phyloP scores from a whole-genome alignment of 805 yeast species.

The Cyberlindnera americana region DNA sequence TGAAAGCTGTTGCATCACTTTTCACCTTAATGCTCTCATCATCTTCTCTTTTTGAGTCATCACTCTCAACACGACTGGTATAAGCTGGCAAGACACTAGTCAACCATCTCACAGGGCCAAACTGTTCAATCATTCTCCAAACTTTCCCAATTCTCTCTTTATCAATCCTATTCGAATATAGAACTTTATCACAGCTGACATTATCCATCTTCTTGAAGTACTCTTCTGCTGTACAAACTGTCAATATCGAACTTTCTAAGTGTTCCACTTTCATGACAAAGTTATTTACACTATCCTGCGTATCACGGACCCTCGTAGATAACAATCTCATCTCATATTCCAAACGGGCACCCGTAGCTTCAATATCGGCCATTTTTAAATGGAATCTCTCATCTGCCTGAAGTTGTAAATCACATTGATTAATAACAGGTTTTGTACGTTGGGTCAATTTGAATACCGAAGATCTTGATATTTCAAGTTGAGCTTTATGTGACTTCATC shows the following conservation, averaged over 20 bases:
- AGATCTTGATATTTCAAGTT: constrained; percentile 1
- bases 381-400: constrained; percentile 31
- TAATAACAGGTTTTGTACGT: constrained; percentile 17
- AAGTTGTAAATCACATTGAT: constrained; percentile 20
- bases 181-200: neutral
- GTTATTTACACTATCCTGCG: constrained; percentile 53
- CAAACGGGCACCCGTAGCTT: constrained; percentile 54
- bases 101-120: constrained; percentile 13
- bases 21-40: neutral
- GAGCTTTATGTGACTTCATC: constrained; percentile 2
- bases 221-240: constrained; percentile 4
- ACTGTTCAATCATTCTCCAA: constrained; percentile 15
- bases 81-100: neutral
- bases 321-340: constrained; percentile 63
- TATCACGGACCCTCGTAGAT: constrained; percentile 59
- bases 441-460: constrained; percentile 13
- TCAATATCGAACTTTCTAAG: constrained; percentile 28
- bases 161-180: constrained; percentile 5
- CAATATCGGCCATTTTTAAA: constrained; percentile 45
- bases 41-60: neutral
- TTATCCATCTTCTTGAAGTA: neutral
- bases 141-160: constrained; percentile 10
- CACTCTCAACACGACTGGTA: neutral
- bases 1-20: neutral
- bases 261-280: constrained; percentile 37